These are phyloP conservation scores for Lotmaria passim DNA, from an alignment of 208 protist species.

Conservation along the genomic window DNA sequence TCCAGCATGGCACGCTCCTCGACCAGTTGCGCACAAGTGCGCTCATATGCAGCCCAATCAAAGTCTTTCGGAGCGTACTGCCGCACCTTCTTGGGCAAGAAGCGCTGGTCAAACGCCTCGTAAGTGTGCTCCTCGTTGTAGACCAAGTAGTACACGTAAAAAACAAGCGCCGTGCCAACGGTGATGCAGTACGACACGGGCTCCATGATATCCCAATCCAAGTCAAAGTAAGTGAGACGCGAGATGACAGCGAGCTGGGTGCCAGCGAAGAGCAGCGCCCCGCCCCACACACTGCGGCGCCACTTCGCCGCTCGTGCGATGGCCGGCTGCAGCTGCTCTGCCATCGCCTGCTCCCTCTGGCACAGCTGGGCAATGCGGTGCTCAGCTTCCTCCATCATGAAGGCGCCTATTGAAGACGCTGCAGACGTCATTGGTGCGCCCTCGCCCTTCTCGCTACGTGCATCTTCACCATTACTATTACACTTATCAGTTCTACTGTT, in stretches of 20 bases:
- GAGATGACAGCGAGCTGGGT: conserved; percentile 79
- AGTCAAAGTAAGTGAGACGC: conserved; percentile 86
- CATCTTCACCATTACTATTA: not conserved
- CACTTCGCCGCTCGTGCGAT: conserved; percentile 55
- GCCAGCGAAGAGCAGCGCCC: conserved; percentile 58
- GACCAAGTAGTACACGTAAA: conserved; percentile 72
- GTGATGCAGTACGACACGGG: conserved; percentile 84
- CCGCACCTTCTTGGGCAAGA: conserved; percentile 51
- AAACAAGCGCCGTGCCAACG: conserved; percentile 59
- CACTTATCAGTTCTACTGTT: no score
- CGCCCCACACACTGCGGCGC: conserved; percentile 70
- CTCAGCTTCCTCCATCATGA: conserved; percentile 53
- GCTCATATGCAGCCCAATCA: conserved; percentile 70
- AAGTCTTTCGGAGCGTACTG: conserved; percentile 75
- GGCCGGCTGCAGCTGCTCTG: conserved; percentile 43
- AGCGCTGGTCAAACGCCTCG: conserved; percentile 55
- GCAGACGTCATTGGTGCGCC: not conserved
- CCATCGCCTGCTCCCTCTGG: conserved; percentile 45
- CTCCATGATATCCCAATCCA: conserved; percentile 93
- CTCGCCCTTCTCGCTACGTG: not conserved
- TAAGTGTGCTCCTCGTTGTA: conserved; percentile 64
- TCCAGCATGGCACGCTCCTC: conserved; percentile 47
- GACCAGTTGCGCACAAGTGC: conserved; percentile 43
- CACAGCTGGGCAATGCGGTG: conserved; percentile 39
- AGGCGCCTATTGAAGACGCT: conserved; percentile 6